Percentiles rank a stretch among this genome's conserved stretches.
Evolutionary conservation across 352 stramenopile genomes (phyloP).

Genomic region (Phytopythium cucurbitacearum): DNA sequence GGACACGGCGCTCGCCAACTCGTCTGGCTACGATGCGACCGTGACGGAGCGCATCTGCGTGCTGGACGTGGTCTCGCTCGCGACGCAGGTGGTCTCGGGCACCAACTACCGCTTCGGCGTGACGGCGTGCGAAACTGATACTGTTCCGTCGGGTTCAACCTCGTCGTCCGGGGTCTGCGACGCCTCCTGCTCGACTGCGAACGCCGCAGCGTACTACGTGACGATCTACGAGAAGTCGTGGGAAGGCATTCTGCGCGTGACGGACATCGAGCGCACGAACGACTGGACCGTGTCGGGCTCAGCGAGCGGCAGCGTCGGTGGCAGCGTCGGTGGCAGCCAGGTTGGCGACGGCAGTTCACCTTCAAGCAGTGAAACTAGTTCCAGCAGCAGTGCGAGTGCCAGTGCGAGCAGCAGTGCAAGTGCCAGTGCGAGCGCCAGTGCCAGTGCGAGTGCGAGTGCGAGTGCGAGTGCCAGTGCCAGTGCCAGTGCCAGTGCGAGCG

Average conservation of each 20-base stretch:
- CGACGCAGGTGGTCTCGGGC: conserved; percentile 14
- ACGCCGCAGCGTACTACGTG: conserved; percentile 41
- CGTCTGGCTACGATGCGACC: conserved; percentile 2
- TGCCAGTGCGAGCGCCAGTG: too few species aligned
- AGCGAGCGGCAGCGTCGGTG: conserved; percentile 2
- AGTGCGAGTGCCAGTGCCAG: too few species aligned
- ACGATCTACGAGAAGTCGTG: conserved; percentile 55
- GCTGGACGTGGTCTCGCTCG: conserved; percentile 5
- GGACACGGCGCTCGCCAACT: conserved; percentile 2
- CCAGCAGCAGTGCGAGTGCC: too few species aligned
- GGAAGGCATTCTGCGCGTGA: conserved; percentile 56
- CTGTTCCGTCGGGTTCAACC: not conserved
- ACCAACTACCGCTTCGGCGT: conserved; percentile 19
- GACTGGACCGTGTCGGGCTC: not conserved
- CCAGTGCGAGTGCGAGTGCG: too few species aligned
- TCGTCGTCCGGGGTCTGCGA: conserved; percentile 12
- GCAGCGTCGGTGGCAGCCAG: too few species aligned
- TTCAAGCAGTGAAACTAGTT: too few species aligned
- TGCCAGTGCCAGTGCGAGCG: too few species aligned
- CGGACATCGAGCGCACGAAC: conserved; percentile 20
- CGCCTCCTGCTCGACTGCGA: conserved; percentile 17
- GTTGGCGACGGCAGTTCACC: too few species aligned
- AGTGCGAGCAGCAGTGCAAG: too few species aligned
- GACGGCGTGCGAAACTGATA: conserved; percentile 3
- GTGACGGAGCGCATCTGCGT: conserved; percentile 10